A percentile compares a stretch with the other conserved stretches of the same genome.
Evolutionary conservation across 805 yeast genomes (phyloP).

Genomic region (Cyberlindnera mrakii): DNA sequence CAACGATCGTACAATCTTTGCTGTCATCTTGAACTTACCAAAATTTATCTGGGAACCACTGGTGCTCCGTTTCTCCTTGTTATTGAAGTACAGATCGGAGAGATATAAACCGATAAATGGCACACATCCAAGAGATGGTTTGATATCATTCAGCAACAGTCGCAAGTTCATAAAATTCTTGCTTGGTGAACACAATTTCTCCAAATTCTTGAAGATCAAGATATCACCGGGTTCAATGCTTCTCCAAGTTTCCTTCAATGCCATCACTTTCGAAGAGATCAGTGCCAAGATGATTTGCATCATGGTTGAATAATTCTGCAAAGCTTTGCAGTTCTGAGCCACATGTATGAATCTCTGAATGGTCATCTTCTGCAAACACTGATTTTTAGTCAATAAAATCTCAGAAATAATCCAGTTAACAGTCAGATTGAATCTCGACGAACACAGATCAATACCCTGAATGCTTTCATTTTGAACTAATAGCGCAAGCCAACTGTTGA

Average conservation of each 20-base stretch:
- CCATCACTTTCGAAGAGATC: conserved; percentile 55
- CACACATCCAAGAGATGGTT: conserved; percentile 68
- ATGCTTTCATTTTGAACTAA: conserved; percentile 49
- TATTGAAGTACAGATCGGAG: conserved; percentile 77
- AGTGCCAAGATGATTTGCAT: conserved; percentile 85
- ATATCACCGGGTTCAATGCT: conserved; percentile 67
- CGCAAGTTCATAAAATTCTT: conserved; percentile 68
- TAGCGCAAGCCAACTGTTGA: conserved; percentile 78
- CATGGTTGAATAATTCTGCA: conserved; percentile 82
- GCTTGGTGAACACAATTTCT: conserved; percentile 66
- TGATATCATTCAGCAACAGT: conserved; percentile 50
- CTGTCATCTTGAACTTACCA: conserved; percentile 68
- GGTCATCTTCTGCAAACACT: conserved; percentile 55
- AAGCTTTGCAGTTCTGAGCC: conserved; percentile 62
- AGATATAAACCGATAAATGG: conserved; percentile 87
- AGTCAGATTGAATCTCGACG: conserved; percentile 80
- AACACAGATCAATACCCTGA: conserved; percentile 78
- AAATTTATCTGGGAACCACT: conserved; percentile 51
- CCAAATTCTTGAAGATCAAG: conserved; percentile 58
- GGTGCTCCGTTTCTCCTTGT: conserved; percentile 34
- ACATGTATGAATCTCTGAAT: conserved; percentile 85
- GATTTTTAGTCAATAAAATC: conserved; percentile 60
- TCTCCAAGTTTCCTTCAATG: conserved; percentile 68
- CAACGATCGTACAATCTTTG: conserved; percentile 69
- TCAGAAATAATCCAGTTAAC: conserved; percentile 93